phyloP scores from a whole-genome alignment of 176 grass and related monocot genomes.

The Thalia dealbata region DNA sequence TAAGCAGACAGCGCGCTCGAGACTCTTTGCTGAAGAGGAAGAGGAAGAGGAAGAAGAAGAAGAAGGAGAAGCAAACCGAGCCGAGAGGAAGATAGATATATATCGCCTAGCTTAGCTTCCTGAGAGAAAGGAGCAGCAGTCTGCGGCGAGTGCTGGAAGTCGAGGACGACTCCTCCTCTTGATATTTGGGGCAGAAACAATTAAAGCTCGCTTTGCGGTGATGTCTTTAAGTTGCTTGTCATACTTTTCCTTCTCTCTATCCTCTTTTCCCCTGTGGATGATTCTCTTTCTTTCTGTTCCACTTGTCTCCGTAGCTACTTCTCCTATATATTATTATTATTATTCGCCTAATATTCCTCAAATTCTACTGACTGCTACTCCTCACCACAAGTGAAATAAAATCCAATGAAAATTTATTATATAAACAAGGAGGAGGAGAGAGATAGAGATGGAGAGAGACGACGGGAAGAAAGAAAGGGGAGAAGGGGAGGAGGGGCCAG shows the following conservation, averaged over 20 bases:
- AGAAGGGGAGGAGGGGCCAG: neutral
- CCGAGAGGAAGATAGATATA: no score
- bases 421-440: neutral
- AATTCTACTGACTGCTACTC: neutral
- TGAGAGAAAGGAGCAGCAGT: no score
- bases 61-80: neutral
- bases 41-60: neutral
- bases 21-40: no score
- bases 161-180: neutral
- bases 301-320: neutral
- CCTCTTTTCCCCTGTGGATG: neutral
- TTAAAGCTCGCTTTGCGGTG: neutral
- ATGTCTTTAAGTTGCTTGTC: slow-evolving; percentile 3
- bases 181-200: neutral
- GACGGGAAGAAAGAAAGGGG: no score
- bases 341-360: no score
- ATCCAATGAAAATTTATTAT: neutral
- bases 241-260: slow-evolving; percentile 3
- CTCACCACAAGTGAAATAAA: neutral
- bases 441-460: neutral
- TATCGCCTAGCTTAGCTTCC: neutral
- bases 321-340: no score
- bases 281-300: neutral
- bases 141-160: neutral
- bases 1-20: slow-evolving; percentile 3